These are phyloP conservation scores for Globisporangium emineosum DNA, from an alignment of 352 stramenopile species.

Conservation along the genomic window DNA sequence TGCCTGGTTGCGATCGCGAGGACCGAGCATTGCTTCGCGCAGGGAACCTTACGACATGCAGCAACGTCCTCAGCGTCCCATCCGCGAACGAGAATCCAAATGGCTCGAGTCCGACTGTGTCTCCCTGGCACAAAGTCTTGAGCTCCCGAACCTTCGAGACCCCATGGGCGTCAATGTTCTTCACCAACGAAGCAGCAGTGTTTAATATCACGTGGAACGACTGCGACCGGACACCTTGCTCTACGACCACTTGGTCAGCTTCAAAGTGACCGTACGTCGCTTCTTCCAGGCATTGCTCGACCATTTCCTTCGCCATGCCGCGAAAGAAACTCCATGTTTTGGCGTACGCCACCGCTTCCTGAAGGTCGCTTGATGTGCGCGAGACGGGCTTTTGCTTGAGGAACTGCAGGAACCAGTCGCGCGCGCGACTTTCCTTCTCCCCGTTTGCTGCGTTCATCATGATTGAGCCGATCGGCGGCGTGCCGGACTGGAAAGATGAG, in stretches of 20 bases:
- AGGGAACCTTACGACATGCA: conserved; percentile 1
- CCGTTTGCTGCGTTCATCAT: conserved; percentile 20
- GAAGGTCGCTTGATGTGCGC: conserved; percentile 25
- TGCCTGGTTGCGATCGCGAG: not conserved
- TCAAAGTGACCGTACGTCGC: conserved; percentile 35
- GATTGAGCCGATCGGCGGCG: not conserved
- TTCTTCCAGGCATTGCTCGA: conserved; percentile 48
- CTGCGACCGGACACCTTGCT: conserved; percentile 31
- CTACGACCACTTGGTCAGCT: conserved; percentile 34
- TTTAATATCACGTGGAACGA: conserved; percentile 54
- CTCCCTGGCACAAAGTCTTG: conserved; percentile 50
- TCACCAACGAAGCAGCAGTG: conserved; percentile 36
- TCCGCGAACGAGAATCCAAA: conserved; percentile 35
- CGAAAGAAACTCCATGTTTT: conserved; percentile 52
- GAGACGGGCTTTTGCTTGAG: conserved; percentile 30
- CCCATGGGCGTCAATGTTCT: conserved; percentile 36
- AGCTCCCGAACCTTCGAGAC: conserved; percentile 52
- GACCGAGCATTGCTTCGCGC: not conserved
- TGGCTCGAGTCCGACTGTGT: conserved; percentile 52
- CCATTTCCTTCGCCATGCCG: conserved; percentile 41
- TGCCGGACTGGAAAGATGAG: conserved; percentile 5
- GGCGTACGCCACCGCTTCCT: conserved; percentile 27
- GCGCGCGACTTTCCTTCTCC: conserved; percentile 30
- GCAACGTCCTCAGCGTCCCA: conserved; percentile 31
- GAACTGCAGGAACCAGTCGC: conserved; percentile 39